Conservation (phyloP, 768 basidiomycete genomes). For the Naganishia randhawae region DNA sequence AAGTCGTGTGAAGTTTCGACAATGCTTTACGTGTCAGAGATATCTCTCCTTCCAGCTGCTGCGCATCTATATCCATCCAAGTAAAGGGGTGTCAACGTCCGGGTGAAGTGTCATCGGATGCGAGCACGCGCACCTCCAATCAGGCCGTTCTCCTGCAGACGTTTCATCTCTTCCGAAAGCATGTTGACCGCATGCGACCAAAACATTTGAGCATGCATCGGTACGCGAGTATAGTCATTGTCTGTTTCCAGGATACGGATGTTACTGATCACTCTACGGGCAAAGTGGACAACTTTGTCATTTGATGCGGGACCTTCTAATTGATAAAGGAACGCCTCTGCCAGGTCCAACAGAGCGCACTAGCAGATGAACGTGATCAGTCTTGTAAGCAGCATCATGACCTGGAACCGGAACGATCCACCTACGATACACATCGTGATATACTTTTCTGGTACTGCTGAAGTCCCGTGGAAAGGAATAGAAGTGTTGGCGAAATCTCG, state of each 20-base stretch:
- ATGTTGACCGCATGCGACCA: slow-evolving; percentile 17
- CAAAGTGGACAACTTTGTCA: not conserved
- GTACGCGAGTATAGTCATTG: not conserved
- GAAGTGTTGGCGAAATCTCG: not conserved
- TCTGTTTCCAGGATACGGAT: not conserved
- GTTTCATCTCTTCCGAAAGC: not conserved
- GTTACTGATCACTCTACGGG: not conserved
- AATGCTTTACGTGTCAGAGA: not conserved
- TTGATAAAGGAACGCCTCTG: slow-evolving; percentile 3
- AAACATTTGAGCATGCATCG: slow-evolving; percentile 14
- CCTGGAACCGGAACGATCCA: not conserved
- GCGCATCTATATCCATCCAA: not conserved
- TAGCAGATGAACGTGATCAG: not conserved
- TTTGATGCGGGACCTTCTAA: not conserved
- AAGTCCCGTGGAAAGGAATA: not conserved
- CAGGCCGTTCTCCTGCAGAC: not conserved
- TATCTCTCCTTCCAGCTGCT: slow-evolving; percentile 6
- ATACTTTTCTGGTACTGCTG: slow-evolving; percentile 9
- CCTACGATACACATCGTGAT: slow-evolving; percentile 17
- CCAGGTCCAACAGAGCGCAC: slow-evolving; percentile 1
- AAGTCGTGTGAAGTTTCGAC: not conserved
- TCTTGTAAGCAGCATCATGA: not conserved
- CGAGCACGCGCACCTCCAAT: not conserved
- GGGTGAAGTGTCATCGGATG: not conserved
- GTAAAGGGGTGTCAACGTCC: not conserved